Evolutionary conservation across 805 yeast genomes (phyloP).

Genomic region (Spathaspora passalidarum): DNA sequence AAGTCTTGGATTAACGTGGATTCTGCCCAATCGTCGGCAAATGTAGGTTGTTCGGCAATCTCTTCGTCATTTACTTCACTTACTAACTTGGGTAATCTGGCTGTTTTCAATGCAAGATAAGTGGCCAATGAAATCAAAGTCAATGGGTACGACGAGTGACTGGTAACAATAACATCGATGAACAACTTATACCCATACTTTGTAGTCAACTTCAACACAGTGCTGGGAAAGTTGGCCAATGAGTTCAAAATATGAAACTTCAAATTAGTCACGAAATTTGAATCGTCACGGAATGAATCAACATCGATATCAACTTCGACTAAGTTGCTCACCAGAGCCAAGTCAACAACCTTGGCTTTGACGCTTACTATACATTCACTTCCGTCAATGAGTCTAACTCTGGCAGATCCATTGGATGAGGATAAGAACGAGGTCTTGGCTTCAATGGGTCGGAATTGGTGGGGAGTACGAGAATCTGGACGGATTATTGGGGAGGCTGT

Average conservation of each 20-base stretch:
- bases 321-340: slow-evolving; percentile 32
- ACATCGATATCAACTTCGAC: slow-evolving; percentile 78
- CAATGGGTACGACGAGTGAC: slow-evolving; percentile 77
- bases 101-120: slow-evolving; percentile 76
- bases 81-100: slow-evolving; percentile 68
- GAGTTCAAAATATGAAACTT: slow-evolving; percentile 58
- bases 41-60: slow-evolving; percentile 85
- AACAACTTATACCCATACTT: slow-evolving; percentile 73
- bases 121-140: slow-evolving; percentile 76
- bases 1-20: slow-evolving; percentile 38
- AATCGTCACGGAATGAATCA: slow-evolving; percentile 78
- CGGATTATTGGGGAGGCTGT: slow-evolving; percentile 58
- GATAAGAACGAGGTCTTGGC: slow-evolving; percentile 80
- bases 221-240: slow-evolving; percentile 50
- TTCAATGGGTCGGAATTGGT: slow-evolving; percentile 84
- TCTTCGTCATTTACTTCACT: slow-evolving; percentile 70
- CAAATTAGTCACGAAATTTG: slow-evolving; percentile 61
- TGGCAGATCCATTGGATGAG: slow-evolving; percentile 87
- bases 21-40: slow-evolving; percentile 82
- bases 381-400: slow-evolving; percentile 84
- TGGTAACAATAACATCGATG: slow-evolving; percentile 77
- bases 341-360: slow-evolving; percentile 72
- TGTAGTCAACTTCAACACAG: slow-evolving; percentile 59
- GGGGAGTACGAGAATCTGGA: slow-evolving; percentile 76
- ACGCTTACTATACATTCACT: slow-evolving; percentile 91